Base-by-base conservation (phyloP, 108 stramenopile species). In the Pseudonitzschia multistriata region DNA sequence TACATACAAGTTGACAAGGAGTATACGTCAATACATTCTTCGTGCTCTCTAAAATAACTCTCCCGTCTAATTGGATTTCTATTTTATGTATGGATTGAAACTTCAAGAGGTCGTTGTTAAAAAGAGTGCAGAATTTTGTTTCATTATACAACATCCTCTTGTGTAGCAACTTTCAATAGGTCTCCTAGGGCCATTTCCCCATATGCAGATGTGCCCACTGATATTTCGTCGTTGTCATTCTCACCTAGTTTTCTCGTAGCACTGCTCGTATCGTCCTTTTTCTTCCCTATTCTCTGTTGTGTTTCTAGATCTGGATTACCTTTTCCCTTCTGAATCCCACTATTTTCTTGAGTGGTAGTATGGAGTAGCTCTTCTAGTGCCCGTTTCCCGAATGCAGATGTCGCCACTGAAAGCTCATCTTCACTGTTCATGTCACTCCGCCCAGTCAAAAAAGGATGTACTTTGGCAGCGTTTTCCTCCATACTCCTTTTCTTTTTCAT, bases 391-490 rank as follows among this genome's bases (percentile, higher is more conserved):
- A 27, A 45, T n/a, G 45, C 60, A 30, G 47, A 33, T 25, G 53
- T 62, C 6, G 47, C 57, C 30, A 49, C 29, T 15, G 70, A 71
- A 11, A 17, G 56, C 42, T 71, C 70, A 24, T 71, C 70, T 31
- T 31, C 42, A 11, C 10, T 22, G 37, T 42, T 22, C 42, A 17
- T 45, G 1, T 4, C 13, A 13, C 53, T 8, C 31, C 3, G 3
- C 1, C 31, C 8, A 29, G 8, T 37, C 22, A 11, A 60, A 31
- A 8, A 21, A 19, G 36, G 59, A 21, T 60, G 27, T 19, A 5
- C 22, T 17, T 14, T 27, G 17, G 33, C 13, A 28, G 8, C 8
- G 14, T 34, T 5, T 59, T 14, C 6, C 28, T 57, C 30, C 15
- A 29, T 57, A 5, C 37, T 8, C 8, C 8, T 37, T 8, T 37